Evolutionary conservation across 768 basidiomycete species (phyloP).

Genomic region (Boletus rubescentipes): DNA sequence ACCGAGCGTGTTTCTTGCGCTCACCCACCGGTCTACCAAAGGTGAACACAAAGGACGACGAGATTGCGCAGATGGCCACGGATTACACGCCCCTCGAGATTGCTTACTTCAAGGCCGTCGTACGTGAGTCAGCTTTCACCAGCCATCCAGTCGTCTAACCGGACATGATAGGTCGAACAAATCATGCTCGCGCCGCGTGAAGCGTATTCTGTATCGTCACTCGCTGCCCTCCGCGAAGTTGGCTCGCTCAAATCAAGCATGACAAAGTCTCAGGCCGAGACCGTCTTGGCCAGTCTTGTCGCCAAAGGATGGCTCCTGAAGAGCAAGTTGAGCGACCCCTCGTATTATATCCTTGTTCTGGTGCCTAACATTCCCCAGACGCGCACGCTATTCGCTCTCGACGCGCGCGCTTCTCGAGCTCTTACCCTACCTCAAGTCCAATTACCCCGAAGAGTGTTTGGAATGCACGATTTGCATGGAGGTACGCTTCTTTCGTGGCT

Average conservation of each 20-base stretch:
- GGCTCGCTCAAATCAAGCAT: slow-evolving; percentile 58
- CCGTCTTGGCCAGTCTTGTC: slow-evolving; percentile 74
- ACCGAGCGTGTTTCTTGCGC: neutral
- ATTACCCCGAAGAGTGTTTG: slow-evolving; percentile 65
- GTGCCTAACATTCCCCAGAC: slow-evolving; percentile 35
- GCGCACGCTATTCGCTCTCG: slow-evolving; percentile 74
- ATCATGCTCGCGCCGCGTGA: slow-evolving; percentile 80
- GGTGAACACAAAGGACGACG: slow-evolving; percentile 82
- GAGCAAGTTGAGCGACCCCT: slow-evolving; percentile 58
- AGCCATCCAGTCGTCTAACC: neutral
- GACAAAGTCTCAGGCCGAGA: slow-evolving; percentile 74
- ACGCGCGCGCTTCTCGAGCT: slow-evolving; percentile 76
- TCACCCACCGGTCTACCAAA: slow-evolving; percentile 27
- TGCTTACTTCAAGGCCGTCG: slow-evolving; percentile 80
- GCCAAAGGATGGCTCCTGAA: slow-evolving; percentile 78
- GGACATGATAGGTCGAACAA: slow-evolving; percentile 66
- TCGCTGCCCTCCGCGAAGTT: slow-evolving; percentile 74
- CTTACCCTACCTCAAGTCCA: slow-evolving; percentile 65
- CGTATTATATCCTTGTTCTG: neutral
- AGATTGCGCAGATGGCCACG: slow-evolving; percentile 80
- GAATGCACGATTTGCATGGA: slow-evolving; percentile 77
- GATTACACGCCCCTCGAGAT: slow-evolving; percentile 81
- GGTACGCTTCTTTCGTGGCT: slow-evolving; percentile 37
- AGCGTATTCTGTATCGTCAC: slow-evolving; percentile 73
- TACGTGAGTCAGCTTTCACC: slow-evolving; percentile 35